Evolutionary conservation across 768 basidiomycete species (phyloP).

Genomic region (Trametes maxima): DNA sequence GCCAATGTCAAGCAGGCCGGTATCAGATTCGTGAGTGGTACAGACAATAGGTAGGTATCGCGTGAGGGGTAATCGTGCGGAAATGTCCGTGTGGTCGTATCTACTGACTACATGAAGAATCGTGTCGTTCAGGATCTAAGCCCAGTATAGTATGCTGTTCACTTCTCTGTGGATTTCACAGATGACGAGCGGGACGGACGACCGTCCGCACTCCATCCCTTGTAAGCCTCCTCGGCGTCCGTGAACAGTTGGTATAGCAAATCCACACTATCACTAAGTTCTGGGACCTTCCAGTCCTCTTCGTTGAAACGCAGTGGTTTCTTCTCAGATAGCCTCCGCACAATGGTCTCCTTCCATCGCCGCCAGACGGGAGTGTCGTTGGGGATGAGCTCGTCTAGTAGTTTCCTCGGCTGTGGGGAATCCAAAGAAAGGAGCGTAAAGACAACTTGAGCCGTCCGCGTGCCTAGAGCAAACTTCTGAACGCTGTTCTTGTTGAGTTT

Average conservation of each 20-base stretch:
- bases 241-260: slow-evolving; percentile 1
- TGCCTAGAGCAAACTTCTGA: slow-evolving; percentile 4
- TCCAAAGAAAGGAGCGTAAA: slow-evolving; percentile 12
- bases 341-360: slow-evolving; percentile 13
- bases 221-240: slow-evolving; percentile 14
- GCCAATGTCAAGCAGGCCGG: too few relatives aligned
- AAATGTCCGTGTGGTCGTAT: too few relatives aligned
- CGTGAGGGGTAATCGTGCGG: too few relatives aligned
- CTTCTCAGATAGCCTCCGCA: neutral
- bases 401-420: slow-evolving; percentile 4
- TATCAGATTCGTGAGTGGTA: neutral
- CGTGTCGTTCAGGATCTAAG: too few relatives aligned
- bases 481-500: neutral
- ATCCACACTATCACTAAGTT: neutral
- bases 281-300: slow-evolving; percentile 4
- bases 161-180: too few relatives aligned
- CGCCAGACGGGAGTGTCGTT: slow-evolving; percentile 18
- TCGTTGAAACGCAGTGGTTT: neutral
- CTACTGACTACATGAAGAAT: too few relatives aligned
- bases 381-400: slow-evolving; percentile 16
- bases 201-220: neutral
- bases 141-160: too few relatives aligned
- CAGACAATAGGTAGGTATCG: too few relatives aligned
- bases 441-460: slow-evolving; percentile 16
- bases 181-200: too few relatives aligned